phyloP scores from a whole-genome alignment of 306 rosid genomes.

The Fragaria nilgerrensis region DNA sequence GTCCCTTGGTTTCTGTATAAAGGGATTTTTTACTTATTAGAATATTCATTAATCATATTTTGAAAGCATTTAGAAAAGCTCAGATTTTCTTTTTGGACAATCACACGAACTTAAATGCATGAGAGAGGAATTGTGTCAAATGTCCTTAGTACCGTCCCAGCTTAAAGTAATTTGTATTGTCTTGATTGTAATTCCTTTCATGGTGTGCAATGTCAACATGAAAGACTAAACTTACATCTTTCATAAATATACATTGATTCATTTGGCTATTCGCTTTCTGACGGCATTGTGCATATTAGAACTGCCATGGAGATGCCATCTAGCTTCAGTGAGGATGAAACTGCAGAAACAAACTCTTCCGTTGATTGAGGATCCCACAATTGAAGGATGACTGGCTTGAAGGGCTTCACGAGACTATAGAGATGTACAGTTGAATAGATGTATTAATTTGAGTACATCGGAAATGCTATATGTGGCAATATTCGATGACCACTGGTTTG shows the following conservation, averaged over 20 bases:
- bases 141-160: not conserved
- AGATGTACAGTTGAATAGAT: conserved; percentile 52
- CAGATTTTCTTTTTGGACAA: not conserved
- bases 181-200: not conserved
- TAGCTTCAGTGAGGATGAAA: conserved; percentile 85
- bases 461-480: conserved; percentile 18
- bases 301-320: conserved; percentile 62
- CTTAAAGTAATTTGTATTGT: not conserved
- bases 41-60: not conserved
- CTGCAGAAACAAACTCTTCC: conserved; percentile 77
- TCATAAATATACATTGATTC: not conserved
- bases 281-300: conserved; percentile 43
- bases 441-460: conserved; percentile 3
- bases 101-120: not conserved
- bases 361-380: conserved; percentile 39
- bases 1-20: not conserved
- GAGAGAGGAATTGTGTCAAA: not conserved
- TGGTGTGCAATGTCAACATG: not conserved
- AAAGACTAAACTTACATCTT: not conserved
- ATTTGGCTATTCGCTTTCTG: conserved; percentile 21
- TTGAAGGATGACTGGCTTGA: conserved; percentile 26
- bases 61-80: not conserved
- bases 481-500: conserved; percentile 17
- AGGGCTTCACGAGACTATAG: conserved; percentile 27
- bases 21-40: not conserved